Evolutionary conservation across 2,329 filamentous ascomycete species (phyloP).

Genomic region (Raffaelea ambrosiae): DNA sequence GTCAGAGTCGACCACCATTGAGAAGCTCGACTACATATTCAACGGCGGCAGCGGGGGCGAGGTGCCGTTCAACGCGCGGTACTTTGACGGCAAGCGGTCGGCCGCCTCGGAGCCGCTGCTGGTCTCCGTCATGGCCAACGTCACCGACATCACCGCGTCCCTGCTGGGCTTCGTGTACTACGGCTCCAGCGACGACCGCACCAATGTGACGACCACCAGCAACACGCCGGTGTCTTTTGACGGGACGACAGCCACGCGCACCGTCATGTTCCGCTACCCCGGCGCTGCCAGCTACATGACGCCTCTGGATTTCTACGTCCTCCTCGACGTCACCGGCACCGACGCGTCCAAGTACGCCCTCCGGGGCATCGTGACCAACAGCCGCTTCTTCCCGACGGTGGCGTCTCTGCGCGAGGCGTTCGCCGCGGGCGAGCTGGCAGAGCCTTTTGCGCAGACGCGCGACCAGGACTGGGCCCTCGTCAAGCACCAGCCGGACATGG

Average conservation of each 20-base stretch:
- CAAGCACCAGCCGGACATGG: slow-evolving; percentile 19
- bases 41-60: slow-evolving; percentile 30
- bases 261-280: slow-evolving; percentile 32
- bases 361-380: slow-evolving; percentile 33
- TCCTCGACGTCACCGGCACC: slow-evolving; percentile 33
- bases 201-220: slow-evolving; percentile 22
- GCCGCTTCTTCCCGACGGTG: slow-evolving; percentile 25
- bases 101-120: slow-evolving; percentile 26
- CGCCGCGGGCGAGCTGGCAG: slow-evolving; percentile 26
- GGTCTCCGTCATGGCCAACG: slow-evolving; percentile 20
- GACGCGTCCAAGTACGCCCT: slow-evolving; percentile 32
- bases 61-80: slow-evolving; percentile 25
- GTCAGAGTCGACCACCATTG: slow-evolving; percentile 23
- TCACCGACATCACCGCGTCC: slow-evolving; percentile 32
- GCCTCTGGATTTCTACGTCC: slow-evolving; percentile 35
- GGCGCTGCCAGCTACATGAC: slow-evolving; percentile 29
- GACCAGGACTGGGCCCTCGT: slow-evolving; percentile 26
- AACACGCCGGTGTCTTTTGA: slow-evolving; percentile 31
- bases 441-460: slow-evolving; percentile 23
- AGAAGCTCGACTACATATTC: slow-evolving; percentile 32
- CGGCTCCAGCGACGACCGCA: slow-evolving; percentile 19
- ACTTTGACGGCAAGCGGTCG: slow-evolving; percentile 22
- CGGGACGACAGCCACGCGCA: slow-evolving; percentile 27
- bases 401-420: slow-evolving; percentile 26
- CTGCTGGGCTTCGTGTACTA: slow-evolving; percentile 26